Conservation (phyloP, 495 filamentous ascomycete species). For the Mycothermus thermophilus region DNA sequence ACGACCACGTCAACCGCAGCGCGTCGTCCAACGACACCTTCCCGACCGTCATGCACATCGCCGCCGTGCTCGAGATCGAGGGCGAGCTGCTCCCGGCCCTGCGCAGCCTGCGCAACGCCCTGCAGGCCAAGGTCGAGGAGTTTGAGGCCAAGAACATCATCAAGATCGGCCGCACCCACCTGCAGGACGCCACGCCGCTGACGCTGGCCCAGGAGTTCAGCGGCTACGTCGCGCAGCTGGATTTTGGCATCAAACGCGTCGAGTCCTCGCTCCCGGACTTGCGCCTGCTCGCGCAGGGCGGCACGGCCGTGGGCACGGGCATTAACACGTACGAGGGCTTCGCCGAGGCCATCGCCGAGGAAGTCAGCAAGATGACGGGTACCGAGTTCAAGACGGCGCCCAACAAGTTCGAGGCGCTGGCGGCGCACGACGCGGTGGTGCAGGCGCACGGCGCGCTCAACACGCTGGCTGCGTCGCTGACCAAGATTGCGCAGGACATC, state of each 20-base stretch:
- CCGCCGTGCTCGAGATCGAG: constrained; percentile 86
- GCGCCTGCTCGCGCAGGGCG: constrained; percentile 81
- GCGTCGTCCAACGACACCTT: constrained; percentile 99
- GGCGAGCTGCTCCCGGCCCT: constrained; percentile 72
- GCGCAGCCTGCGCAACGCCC: constrained; percentile 61
- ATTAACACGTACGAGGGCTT: constrained; percentile 97
- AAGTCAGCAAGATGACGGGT: constrained; percentile 83
- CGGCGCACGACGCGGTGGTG: constrained; percentile 89
- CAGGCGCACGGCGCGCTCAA: constrained; percentile 88
- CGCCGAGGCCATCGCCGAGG: constrained; percentile 76
- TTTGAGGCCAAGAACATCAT: constrained; percentile 77
- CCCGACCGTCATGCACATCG: constrained; percentile 99
- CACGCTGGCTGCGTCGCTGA: constrained; percentile 80
- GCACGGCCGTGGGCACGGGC: constrained; percentile 92
- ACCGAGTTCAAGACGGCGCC: constrained; percentile 90
- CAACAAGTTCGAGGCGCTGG: constrained; percentile 99
- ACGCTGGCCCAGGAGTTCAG: constrained; percentile 97
- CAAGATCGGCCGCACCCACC: constrained; percentile 96
- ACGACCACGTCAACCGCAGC: constrained; percentile 98
- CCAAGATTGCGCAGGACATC: constrained; percentile 98
- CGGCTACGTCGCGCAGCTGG: constrained; percentile 88
- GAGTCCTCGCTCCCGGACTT: constrained; percentile 71
- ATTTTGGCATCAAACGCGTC: constrained; percentile 78
- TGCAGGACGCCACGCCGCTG: constrained; percentile 93
- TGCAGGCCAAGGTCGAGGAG: constrained; percentile 79